Evolutionary conservation across 2,329 filamentous ascomycete species (phyloP), one percentile per base, ranked within the genome.

Genomic region (Ophiostoma sp.): DNA sequence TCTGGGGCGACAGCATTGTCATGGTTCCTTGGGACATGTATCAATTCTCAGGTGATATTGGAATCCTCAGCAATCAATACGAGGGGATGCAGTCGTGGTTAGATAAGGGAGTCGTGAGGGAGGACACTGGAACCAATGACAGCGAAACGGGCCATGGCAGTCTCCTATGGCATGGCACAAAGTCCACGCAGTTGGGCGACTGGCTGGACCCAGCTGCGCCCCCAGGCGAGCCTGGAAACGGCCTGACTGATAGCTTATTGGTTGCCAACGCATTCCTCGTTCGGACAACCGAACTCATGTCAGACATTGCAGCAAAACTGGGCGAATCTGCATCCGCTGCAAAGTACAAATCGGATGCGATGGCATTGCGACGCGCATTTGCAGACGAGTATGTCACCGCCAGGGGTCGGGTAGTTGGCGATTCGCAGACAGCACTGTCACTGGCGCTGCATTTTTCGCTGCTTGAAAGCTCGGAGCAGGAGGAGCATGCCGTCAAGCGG

Each of bases 121-220:
- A 57, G 20, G 52, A 54, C n/a, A 11, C 3, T 27, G 52, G 8
- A 27, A 27, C 52, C 10, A 27, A 7, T 13, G 23, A 27, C 3
- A 57, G 10, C 10, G 52, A 27, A 13, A 27, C n/a, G 1, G 13
- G 8, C 8, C 52, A 57, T 27, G 52, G 52, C n/a, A 27, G n/a
- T 5, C 23, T 57, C 3, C 8, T 57, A 5, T 57, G 52, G 52
- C n/a, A 57, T 23, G 13, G 52, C 23, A 23, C 23, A 23, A 57
- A 57, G n/a, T 57, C 52, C 4, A 57, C 52, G 27, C 52, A 57
- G 52, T 8, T 57, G 52, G n/a, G 52, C 4, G 52, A 57, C 52
- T 57, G 52, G 52, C 52, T 57, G 23, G 52, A 57, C 17, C 52
- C 52, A 57, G 52, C 52, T 27, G 52, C 52, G 27, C 52, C 52